Evolutionary conservation across 164 flowering plant genomes (phyloP).

Genomic region (Kalanchoe fedtschenkoi): DNA sequence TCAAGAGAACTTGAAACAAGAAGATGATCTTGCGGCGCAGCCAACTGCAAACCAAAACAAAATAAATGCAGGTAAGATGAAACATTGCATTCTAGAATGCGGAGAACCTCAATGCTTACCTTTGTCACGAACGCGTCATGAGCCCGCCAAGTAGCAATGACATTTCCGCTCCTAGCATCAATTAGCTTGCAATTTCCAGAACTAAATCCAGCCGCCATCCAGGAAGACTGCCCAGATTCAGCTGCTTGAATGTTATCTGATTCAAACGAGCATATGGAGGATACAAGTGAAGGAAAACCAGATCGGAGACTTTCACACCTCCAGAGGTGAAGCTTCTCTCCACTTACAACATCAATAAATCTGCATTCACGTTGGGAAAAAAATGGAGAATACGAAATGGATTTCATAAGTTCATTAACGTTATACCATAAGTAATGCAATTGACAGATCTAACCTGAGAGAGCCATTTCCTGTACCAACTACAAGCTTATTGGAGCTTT

Average conservation of each 20-base stretch:
- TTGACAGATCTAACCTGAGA: slow-evolving; percentile 43
- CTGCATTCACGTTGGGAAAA: slow-evolving; percentile 28
- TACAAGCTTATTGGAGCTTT: slow-evolving; percentile 44
- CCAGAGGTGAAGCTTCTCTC: slow-evolving; percentile 85
- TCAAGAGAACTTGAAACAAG: slow-evolving; percentile 95
- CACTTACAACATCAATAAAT: slow-evolving; percentile 67
- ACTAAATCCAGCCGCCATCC: slow-evolving; percentile 81
- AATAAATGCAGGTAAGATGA: not conserved
- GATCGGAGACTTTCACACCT: slow-evolving; percentile 56
- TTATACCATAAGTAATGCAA: not conserved
- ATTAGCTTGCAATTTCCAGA: slow-evolving; percentile 73
- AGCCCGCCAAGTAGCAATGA: slow-evolving; percentile 77
- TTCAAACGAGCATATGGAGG: slow-evolving; percentile 75
- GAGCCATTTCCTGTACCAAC: slow-evolving; percentile 91
- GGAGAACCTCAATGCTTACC: slow-evolving; percentile 27
- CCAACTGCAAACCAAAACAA: slow-evolving; percentile 47
- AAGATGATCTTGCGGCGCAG: slow-evolving; percentile 73
- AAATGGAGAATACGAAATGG: not conserved
- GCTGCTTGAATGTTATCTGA: slow-evolving; percentile 37
- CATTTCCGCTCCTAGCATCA: slow-evolving; percentile 74
- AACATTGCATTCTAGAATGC: not conserved
- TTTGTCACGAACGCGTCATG: slow-evolving; percentile 93
- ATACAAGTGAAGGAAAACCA: slow-evolving; percentile 68
- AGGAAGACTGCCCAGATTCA: slow-evolving; percentile 40
- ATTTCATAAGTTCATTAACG: not conserved